phyloP scores from a whole-genome alignment of 495 filamentous ascomycete genomes.

The Trichoderma virens region DNA sequence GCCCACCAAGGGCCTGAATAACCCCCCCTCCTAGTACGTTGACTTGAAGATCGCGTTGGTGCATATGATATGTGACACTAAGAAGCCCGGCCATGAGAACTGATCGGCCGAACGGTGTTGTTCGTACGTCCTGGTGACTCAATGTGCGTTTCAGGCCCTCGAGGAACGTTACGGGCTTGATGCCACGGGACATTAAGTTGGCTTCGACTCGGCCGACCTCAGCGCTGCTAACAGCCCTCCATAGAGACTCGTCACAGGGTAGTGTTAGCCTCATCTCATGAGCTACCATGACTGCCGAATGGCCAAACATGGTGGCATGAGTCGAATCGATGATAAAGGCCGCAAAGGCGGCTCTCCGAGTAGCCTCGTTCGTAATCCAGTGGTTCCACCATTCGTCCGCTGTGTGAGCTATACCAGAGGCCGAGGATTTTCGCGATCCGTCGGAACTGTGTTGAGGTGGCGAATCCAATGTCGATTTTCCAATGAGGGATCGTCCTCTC shows the following conservation, averaged over 20 bases:
- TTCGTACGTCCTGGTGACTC: slow-evolving; percentile 78
- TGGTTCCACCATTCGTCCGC: slow-evolving; percentile 92
- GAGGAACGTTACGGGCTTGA: slow-evolving; percentile 81
- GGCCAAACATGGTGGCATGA: slow-evolving; percentile 97
- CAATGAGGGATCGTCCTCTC: slow-evolving; percentile 82
- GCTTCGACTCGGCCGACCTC: slow-evolving; percentile 86
- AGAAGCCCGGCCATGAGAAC: slow-evolving; percentile 92
- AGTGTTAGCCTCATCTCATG: slow-evolving; percentile 90
- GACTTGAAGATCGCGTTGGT: slow-evolving; percentile 91
- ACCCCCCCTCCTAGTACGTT: slow-evolving; percentile 72
- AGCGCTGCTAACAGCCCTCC: slow-evolving; percentile 82
- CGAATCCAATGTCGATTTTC: slow-evolving; percentile 79
- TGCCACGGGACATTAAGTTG: slow-evolving; percentile 70
- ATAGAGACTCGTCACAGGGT: slow-evolving; percentile 88
- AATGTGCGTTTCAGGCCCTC: slow-evolving; percentile 88
- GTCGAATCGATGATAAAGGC: slow-evolving; percentile 95
- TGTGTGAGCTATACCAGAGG: slow-evolving; percentile 50
- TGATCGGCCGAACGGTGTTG: slow-evolving; percentile 90
- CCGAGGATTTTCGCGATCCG: slow-evolving; percentile 53
- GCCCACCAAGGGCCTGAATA: slow-evolving; percentile 70
- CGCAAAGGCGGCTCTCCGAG: slow-evolving; percentile 81
- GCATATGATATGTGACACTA: slow-evolving; percentile 96
- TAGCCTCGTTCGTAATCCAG: slow-evolving; percentile 94
- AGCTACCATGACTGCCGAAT: slow-evolving; percentile 94
- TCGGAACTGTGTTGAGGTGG: slow-evolving; percentile 65